These are phyloP conservation scores for Eimeria sp. DNA, from an alignment of 169 alveolate species.

Conservation along the genomic window DNA sequence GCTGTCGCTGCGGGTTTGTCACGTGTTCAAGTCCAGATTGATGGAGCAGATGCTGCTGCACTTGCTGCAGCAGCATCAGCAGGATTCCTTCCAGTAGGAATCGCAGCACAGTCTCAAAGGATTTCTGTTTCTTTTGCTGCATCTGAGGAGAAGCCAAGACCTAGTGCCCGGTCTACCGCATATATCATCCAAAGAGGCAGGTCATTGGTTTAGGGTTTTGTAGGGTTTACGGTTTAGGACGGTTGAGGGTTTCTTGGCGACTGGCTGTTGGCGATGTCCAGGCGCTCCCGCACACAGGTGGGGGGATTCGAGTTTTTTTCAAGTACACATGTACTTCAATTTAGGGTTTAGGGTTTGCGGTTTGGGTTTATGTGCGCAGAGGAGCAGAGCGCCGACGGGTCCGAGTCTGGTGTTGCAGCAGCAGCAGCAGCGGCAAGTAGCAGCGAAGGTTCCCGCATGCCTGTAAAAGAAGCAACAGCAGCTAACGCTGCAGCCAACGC, in stretches of 20 bases:
- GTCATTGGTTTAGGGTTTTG: no score
- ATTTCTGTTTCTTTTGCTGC: conserved; percentile 2
- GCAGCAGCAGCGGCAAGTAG: no score
- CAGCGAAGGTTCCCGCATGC: no score
- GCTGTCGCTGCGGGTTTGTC: conserved; percentile 44
- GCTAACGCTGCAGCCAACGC: no score
- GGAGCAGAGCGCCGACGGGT: neutral
- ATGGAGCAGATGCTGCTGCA: neutral
- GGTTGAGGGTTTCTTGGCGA: neutral
- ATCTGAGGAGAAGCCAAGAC: neutral
- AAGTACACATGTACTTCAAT: neutral
- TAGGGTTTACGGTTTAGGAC: neutral
- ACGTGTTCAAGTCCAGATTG: conserved; percentile 20
- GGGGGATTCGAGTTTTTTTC: neutral
- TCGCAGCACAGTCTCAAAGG: neutral
- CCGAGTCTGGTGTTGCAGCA: no score
- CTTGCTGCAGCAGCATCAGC: conserved; percentile 34
- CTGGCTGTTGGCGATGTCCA: neutral
- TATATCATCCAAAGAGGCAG: neutral
- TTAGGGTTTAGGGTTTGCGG: conserved; percentile 17
- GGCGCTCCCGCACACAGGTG: neutral
- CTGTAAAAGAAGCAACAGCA: no score
- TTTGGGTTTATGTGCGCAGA: neutral
- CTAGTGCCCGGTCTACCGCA: neutral
- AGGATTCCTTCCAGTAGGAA: neutral